Evolutionary conservation across 805 yeast species (phyloP).

Genomic region (Candida loeiensis): DNA sequence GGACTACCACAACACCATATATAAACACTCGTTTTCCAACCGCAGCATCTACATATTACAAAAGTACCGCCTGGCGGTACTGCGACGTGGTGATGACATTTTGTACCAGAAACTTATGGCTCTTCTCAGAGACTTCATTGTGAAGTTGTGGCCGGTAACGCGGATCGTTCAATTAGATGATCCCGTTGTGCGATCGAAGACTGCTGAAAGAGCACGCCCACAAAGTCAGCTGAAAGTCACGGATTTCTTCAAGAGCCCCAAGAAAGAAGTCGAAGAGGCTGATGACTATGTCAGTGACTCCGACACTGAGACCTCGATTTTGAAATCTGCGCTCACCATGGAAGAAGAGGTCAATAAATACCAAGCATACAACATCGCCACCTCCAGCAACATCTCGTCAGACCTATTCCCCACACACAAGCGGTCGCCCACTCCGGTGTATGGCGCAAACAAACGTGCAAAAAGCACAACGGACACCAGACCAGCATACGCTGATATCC

Average conservation of each 20-base stretch:
- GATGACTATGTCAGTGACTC: constrained; percentile 24
- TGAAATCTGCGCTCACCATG: constrained; percentile 11
- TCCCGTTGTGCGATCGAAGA: constrained; percentile 9
- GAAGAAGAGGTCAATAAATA: constrained; percentile 19
- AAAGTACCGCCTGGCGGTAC: constrained; percentile 11
- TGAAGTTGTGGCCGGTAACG: constrained; percentile 8
- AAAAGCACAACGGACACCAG: constrained; percentile 2
- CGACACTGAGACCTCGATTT: constrained; percentile 14
- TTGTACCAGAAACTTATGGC: constrained; percentile 8
- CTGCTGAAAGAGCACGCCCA: constrained; percentile 2
- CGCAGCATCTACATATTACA: constrained; percentile 16
- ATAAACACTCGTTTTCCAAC: constrained; percentile 20
- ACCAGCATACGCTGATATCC: constrained; percentile 12
- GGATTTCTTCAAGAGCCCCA: constrained; percentile 9
- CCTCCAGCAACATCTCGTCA: constrained; percentile 1
- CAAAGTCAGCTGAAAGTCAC: constrained; percentile 11
- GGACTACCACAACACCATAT: constrained; percentile 18
- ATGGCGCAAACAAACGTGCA: neutral
- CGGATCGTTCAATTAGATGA: constrained; percentile 4
- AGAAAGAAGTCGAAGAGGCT: constrained; percentile 1
- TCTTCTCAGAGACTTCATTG: constrained; percentile 12
- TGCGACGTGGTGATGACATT: constrained; percentile 1
- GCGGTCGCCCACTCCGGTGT: neutral
- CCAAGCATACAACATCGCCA: constrained; percentile 13
- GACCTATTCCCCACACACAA: constrained; percentile 1